Evolutionary conservation across 2,329 filamentous ascomycete species (phyloP).

Genomic region (Chaetoscypha palmicola): DNA sequence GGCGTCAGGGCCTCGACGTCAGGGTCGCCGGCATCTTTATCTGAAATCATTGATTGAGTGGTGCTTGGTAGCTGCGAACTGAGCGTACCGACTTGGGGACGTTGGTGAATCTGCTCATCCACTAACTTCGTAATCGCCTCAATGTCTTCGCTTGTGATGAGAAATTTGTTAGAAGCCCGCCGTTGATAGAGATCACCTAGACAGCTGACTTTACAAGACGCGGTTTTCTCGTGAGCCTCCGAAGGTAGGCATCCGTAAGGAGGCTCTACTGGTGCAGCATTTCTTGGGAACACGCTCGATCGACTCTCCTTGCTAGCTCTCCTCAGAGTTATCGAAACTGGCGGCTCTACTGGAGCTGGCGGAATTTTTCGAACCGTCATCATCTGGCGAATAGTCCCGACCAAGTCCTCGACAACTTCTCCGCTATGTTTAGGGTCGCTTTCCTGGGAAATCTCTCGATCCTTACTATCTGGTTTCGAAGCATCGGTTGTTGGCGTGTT

Average conservation of each 20-base stretch:
- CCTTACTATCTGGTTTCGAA: neutral
- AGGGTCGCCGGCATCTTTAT: no score
- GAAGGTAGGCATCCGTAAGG: neutral
- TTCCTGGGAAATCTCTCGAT: neutral
- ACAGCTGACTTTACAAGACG: neutral
- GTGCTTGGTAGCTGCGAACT: no score
- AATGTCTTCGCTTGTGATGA: conserved; percentile 24
- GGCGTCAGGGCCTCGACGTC: no score
- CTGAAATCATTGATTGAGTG: no score
- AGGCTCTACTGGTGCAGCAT: neutral
- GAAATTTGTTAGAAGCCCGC: conserved; percentile 11
- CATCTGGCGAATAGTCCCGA: conserved; percentile 19
- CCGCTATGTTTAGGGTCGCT: conserved; percentile 15
- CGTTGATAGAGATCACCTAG: conserved; percentile 1
- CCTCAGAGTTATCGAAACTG: conserved; percentile 23
- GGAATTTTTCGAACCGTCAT: conserved; percentile 18
- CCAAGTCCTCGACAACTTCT: conserved; percentile 14
- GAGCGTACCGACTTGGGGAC: no score
- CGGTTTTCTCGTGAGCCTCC: neutral
- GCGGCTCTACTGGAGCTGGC: conserved; percentile 4
- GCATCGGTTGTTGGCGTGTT: neutral
- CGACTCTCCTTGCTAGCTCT: conserved; percentile 13
- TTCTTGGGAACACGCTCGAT: neutral
- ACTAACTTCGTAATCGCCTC: conserved; percentile 21
- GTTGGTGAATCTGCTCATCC: conserved; percentile 10